Conservation (phyloP, 805 yeast genomes). For the Zygoascus tannicola region DNA sequence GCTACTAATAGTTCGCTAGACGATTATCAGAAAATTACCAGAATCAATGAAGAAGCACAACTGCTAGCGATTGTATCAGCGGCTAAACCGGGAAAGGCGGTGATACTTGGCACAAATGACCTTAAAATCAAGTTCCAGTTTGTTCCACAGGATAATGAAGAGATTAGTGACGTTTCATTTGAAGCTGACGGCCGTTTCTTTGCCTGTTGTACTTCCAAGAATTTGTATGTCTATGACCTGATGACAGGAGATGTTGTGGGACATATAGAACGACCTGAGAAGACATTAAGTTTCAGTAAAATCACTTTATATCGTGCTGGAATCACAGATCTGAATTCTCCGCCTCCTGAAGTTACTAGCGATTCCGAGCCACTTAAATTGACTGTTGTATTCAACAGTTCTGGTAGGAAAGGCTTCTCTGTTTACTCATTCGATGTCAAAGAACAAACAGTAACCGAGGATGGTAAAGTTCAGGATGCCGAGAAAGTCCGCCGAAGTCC, state of each 20-base stretch:
- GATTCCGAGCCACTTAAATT: slow-evolving; percentile 17
- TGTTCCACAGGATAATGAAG: slow-evolving; percentile 25
- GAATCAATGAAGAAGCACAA: slow-evolving; percentile 48
- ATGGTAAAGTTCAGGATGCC: background rate
- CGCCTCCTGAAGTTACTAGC: background rate
- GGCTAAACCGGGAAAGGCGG: slow-evolving; percentile 51
- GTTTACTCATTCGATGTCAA: slow-evolving; percentile 24
- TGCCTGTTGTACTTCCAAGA: slow-evolving; percentile 14
- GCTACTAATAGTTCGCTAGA: background rate
- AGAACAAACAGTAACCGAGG: slow-evolving; percentile 3
- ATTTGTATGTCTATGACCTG: slow-evolving; percentile 38
- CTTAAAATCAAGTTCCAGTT: slow-evolving; percentile 33
- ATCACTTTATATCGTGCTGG: background rate
- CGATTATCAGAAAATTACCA: slow-evolving; percentile 52
- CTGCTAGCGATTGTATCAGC: slow-evolving; percentile 65
- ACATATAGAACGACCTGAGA: slow-evolving; percentile 18
- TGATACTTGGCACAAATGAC: slow-evolving; percentile 48
- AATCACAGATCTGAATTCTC: background rate
- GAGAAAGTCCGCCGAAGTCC: background rate
- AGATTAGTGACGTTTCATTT: slow-evolving; percentile 55
- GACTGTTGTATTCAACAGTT: slow-evolving; percentile 37
- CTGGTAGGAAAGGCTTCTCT: slow-evolving; percentile 34
- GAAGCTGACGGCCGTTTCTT: background rate
- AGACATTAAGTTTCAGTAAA: background rate
- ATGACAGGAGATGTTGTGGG: slow-evolving; percentile 27